These are phyloP conservation scores for Cercospora citrullina DNA, from an alignment of 2,329 filamentous ascomycete genomes.

Conservation along the genomic window DNA sequence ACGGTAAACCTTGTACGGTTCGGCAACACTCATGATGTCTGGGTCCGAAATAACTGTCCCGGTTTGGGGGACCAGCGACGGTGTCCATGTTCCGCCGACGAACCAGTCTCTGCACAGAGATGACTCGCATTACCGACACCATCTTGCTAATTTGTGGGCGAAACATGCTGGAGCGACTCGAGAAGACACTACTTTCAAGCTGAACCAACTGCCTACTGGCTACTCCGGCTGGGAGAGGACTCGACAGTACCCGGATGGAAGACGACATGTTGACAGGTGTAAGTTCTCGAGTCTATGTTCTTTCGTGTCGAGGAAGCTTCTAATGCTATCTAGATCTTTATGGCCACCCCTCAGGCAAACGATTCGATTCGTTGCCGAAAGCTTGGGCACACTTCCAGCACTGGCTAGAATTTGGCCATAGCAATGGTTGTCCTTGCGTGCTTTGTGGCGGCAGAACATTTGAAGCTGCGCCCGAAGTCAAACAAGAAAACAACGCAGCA, in stretches of 20 bases:
- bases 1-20: not conserved
- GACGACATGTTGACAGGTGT: constrained; percentile 51
- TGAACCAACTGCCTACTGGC: not conserved
- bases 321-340: constrained; percentile 44
- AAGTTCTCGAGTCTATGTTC: not conserved
- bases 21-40: not conserved
- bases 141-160: not conserved
- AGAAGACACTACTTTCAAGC: not conserved
- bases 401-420: constrained; percentile 51
- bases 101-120: not conserved
- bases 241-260: not conserved
- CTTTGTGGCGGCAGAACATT: constrained; percentile 42
- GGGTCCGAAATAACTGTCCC: not conserved
- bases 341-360: constrained; percentile 54
- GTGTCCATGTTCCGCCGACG: not conserved
- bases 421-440: constrained; percentile 52
- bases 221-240: constrained; percentile 47
- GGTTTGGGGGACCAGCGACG: not conserved
- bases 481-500: not conserved
- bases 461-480: not conserved
- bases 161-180: not conserved
- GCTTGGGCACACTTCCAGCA: constrained; percentile 60
- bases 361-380: constrained; percentile 55
- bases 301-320: not conserved
- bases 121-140: not conserved